Conservation (phyloP, 306 rosid species). For the Vicia villosa region DNA sequence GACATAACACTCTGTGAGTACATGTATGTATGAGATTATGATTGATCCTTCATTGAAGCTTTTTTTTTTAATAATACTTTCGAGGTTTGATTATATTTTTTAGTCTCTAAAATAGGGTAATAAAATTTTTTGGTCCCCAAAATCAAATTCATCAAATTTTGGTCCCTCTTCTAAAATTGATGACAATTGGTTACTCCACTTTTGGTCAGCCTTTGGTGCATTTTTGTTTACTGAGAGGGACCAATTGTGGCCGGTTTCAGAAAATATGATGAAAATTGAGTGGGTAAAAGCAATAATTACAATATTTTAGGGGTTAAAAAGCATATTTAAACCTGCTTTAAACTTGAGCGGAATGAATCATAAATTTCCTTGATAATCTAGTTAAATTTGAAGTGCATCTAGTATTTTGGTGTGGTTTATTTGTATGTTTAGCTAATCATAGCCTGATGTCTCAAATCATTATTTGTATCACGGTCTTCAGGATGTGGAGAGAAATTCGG, state of each 20-base stretch:
- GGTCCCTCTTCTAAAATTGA: neutral
- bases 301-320: neutral
- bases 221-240: neutral
- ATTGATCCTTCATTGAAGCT: slow-evolving; percentile 4
- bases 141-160: neutral
- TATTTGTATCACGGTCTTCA: slow-evolving; percentile 42
- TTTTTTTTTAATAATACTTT: slow-evolving; percentile 9
- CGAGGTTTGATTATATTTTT: neutral
- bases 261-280: neutral
- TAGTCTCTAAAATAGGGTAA: neutral
- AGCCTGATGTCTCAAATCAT: slow-evolving; percentile 31
- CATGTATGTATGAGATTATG: neutral
- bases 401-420: slow-evolving; percentile 2
- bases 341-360: slow-evolving; percentile 5
- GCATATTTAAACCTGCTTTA: neutral
- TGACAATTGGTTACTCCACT: neutral
- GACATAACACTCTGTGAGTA: slow-evolving; percentile 2
- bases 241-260: neutral
- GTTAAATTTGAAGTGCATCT: slow-evolving; percentile 26
- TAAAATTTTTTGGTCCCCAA: no score
- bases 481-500: slow-evolving; percentile 99
- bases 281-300: neutral
- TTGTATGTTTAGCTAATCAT: slow-evolving; percentile 17
- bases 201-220: neutral
- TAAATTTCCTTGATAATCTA: neutral